phyloP scores from a whole-genome alignment of 1,139 yeast species.

The Geotrichum carabidarum region DNA sequence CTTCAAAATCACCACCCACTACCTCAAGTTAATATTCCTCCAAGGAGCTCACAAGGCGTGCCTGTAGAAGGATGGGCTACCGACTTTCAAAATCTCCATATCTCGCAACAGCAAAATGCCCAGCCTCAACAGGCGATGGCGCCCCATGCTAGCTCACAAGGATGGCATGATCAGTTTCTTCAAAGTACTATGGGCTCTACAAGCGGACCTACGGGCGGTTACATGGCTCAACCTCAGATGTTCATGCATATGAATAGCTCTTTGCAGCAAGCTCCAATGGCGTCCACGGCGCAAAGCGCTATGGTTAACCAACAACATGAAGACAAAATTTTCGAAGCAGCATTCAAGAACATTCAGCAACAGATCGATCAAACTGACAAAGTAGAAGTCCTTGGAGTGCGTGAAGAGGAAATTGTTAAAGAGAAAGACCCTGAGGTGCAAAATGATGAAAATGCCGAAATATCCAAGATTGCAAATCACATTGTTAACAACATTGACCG shows the following conservation, averaged over 20 bases:
- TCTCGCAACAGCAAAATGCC: constrained; percentile 4
- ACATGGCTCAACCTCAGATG: constrained; percentile 3
- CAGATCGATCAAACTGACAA: constrained; percentile 15
- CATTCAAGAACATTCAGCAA: constrained; percentile 30
- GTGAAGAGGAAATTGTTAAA: constrained; percentile 5
- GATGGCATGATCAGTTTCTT: constrained; percentile 9
- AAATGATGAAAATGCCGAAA: constrained; percentile 24
- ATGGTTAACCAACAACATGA: not conserved
- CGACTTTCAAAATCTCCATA: constrained; percentile 8
- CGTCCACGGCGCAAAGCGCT: not conserved
- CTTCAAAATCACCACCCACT: constrained; percentile 10
- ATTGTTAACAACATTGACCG: constrained; percentile 31
- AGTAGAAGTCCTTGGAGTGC: not conserved
- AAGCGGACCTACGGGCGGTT: constrained; percentile 1
- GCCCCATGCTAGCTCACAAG: not conserved
- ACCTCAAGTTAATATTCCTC: not conserved
- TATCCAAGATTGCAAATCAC: constrained; percentile 33
- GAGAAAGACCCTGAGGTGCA: constrained; percentile 15
- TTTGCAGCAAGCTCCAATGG: not conserved
- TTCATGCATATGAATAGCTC: not conserved
- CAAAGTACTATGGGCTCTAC: constrained; percentile 4
- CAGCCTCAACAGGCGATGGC: constrained; percentile 13
- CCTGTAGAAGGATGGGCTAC: constrained; percentile 6
- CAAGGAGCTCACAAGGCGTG: not conserved
- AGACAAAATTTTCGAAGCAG: constrained; percentile 28